These are phyloP conservation scores for Salix dunnii DNA, from an alignment of 345 rosid genomes.

Conservation along the genomic window DNA sequence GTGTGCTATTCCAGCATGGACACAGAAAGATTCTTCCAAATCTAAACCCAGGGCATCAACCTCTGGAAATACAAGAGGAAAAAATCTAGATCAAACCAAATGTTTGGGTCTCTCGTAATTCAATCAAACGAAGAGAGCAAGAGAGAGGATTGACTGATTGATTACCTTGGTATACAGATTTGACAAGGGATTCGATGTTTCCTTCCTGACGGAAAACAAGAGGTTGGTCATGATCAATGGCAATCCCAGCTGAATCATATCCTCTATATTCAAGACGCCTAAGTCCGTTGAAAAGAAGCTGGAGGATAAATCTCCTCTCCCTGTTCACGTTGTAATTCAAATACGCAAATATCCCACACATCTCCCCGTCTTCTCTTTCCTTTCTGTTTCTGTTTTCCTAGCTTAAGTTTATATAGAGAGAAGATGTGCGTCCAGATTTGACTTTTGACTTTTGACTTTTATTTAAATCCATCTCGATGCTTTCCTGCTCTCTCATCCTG, in stretches of 20 bases:
- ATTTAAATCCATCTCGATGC: too few relatives aligned
- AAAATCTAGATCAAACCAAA: neutral
- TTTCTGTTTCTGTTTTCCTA: neutral
- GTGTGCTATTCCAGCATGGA: constrained; percentile 97
- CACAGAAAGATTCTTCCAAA: constrained; percentile 58
- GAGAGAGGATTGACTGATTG: neutral
- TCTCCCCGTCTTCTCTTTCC: constrained; percentile 3
- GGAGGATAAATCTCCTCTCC: constrained; percentile 77
- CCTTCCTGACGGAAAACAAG: constrained; percentile 90
- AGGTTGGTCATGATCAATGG: constrained; percentile 53
- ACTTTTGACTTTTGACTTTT: neutral
- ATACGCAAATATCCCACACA: constrained; percentile 98
- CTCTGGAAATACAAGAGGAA: constrained; percentile 45
- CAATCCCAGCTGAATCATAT: constrained; percentile 90
- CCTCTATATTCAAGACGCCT: constrained; percentile 96
- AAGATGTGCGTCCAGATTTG: neutral
- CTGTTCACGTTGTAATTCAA: constrained; percentile 65
- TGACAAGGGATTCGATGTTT: constrained; percentile 94
- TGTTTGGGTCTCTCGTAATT: too few relatives aligned
- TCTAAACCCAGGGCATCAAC: constrained; percentile 56
- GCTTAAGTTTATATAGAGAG: neutral
- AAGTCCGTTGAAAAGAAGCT: constrained; percentile 88
- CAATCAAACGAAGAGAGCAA: neutral
- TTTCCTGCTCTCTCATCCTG: too few relatives aligned
- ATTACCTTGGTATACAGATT: constrained; percentile 75